Base-by-base conservation (phyloP, 2,329 filamentous ascomycete species). In the Alternaria arborescens region DNA sequence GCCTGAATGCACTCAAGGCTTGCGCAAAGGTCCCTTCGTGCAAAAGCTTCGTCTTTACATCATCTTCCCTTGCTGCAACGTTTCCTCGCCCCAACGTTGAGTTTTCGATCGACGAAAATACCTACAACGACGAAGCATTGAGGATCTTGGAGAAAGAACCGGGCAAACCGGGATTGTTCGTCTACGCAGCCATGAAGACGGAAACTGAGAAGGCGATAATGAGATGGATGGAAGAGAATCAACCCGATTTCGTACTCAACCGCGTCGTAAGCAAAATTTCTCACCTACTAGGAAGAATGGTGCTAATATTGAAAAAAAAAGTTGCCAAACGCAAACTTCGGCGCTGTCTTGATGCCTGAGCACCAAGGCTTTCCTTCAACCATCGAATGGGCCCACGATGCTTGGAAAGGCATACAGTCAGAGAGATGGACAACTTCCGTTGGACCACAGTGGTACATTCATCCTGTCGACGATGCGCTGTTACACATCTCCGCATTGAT, bases 401-500 rank as follows among this genome's bases (percentile, higher is more conserved):
- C 69, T 2, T 76, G 69, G 55, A 67, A 63, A 7, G 69, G 71
- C 11, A 62, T 71, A 46, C 66, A 70, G 78, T 82, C 70, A 81
- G 73, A 67, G 74, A 48, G 44, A 4, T 61, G 55, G 36, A 58
- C 58, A n/a, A 36, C 48, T n/a, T 47, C 52, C 12, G 38, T 63
- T 16, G 28, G 34, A 1, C 61, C 59, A 3, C 60, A 74, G 55
- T 74, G 62, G 55, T 75, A 63, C 51, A 67, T 75, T 22, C 68
- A 70, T 14, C 61, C 65, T 0, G 48, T 57, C 10, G 75, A 77
- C 55, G 58, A 58, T 38, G 86, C 84, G 0, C 75, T 82, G 0
- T 71, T 89, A 0, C 86, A 88, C 41, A 77, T 88, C 3, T 82
- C 83, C 3, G 86, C 82, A 0, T 74, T 85, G 8, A 76, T 86